Conservation (phyloP, 768 basidiomycete genomes). For the Boletus sp. region DNA sequence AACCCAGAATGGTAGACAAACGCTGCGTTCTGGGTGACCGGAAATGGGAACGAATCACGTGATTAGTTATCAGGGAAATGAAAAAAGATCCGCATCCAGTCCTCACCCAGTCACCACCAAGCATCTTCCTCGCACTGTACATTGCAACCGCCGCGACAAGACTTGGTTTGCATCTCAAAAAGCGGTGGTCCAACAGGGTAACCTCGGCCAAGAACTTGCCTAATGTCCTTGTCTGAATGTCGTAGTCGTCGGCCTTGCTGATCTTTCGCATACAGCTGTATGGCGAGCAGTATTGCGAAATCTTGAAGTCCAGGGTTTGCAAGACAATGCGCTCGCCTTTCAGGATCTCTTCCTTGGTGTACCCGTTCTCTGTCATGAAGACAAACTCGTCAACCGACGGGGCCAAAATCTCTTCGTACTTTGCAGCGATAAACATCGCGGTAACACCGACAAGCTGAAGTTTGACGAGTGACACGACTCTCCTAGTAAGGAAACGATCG, state of each 20-base stretch:
- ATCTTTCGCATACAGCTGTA: conserved; percentile 99
- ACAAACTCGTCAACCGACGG: conserved; percentile 98
- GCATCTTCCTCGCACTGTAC: conserved; percentile 93
- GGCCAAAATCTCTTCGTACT: conserved; percentile 98
- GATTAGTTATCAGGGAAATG: conserved; percentile 11
- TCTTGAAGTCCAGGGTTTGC: conserved; percentile 89
- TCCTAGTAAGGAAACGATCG: conserved; percentile 86
- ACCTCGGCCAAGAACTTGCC: conserved; percentile 98
- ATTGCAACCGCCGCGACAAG: conserved; percentile 94
- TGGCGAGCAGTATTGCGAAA: conserved; percentile 98
- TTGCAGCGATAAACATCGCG: conserved; percentile 98
- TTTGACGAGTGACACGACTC: conserved; percentile 84
- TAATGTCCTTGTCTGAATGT: conserved; percentile 94
- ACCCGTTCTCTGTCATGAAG: conserved; percentile 95
- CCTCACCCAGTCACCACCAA: conserved; percentile 94
- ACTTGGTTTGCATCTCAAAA: conserved; percentile 90
- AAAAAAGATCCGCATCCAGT: conserved; percentile 22
- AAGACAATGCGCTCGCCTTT: conserved; percentile 97
- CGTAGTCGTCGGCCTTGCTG: conserved; percentile 98
- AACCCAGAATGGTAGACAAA: conserved; percentile 93
- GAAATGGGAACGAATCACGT: conserved; percentile 34
- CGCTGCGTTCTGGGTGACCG: conserved; percentile 63
- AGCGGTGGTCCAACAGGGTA: conserved; percentile 87
- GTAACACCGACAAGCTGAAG: conserved; percentile 97
- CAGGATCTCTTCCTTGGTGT: conserved; percentile 91